Base-by-base conservation (phyloP, 208 protist species). In the Crithidia mellificae region DNA sequence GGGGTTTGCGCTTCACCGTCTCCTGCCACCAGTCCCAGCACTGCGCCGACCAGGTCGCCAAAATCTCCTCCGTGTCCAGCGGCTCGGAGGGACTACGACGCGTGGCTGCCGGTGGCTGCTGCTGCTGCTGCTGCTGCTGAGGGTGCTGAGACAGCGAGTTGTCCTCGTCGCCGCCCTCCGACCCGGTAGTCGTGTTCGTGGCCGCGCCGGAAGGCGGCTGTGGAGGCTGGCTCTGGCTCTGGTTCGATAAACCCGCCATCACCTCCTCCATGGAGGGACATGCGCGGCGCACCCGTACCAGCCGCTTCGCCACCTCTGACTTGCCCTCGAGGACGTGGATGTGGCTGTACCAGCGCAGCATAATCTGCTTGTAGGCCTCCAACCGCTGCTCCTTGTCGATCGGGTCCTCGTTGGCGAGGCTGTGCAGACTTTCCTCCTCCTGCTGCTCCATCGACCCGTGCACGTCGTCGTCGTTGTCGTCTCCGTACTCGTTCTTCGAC, bases 271-370 rank as follows among this genome's bases (percentile, higher is more conserved):
- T 61, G 1, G 50, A 69, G 6, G 77, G 77, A 62, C 77, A 82
- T 27, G 55, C 36, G 15, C 63, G 61, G 8, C 66, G 71, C 61
- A 70, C 62, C 25, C 46, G 66, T 50, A 72, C 68, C 27, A 73
- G 66, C 24, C 68, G 74, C 52, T 65, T 62, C 29, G 49, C 56
- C 25, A 78, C 68, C 62, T 76, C 65, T 2, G 73, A 51, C 63
- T 79, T 85, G 38, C 34, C 59, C 41, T 83, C 72, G 6, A 85
- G 72, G 9, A 81, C 76, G 43, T 73, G 67, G 36, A 85, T 77
- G 72, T 83, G 80, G 53, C 74, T 72, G 41, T 74, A 78, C 80
- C 80, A 85, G 29, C 80, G 80, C 24, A 69, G 49, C 68, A 85
- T 72, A 25, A 81, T 78, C 36, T 74, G 65, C 43, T 61, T 53